phyloP scores from a whole-genome alignment of 192 early-diverging fungal species.

The Tieghemiomyces parasiticus region DNA sequence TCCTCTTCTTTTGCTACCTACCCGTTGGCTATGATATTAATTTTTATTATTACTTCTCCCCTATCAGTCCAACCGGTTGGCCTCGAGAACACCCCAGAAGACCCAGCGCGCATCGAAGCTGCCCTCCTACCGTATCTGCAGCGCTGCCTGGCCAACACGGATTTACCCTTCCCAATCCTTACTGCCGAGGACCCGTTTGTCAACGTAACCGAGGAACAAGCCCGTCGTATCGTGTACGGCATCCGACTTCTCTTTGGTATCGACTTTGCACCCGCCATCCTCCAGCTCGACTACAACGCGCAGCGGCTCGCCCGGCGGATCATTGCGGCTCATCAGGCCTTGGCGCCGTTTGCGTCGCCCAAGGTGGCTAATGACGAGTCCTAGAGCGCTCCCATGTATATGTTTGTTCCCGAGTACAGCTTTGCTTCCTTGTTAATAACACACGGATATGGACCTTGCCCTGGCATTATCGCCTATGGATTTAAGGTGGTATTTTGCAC shows the following conservation, averaged over 20 bases:
- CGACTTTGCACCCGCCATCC: slow-evolving; percentile 74
- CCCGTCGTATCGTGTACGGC: slow-evolving; percentile 61
- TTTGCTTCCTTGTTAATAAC: not conserved
- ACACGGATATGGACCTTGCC: too few species aligned
- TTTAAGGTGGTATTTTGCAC: too few species aligned
- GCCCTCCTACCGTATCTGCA: slow-evolving; percentile 27
- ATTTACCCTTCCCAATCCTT: slow-evolving; percentile 23
- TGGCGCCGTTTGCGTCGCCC: slow-evolving; percentile 30
- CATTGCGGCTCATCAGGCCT: slow-evolving; percentile 33
- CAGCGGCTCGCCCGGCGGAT: slow-evolving; percentile 34
- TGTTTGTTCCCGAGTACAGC: not conserved
- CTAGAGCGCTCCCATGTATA: not conserved
- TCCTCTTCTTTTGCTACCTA: too few species aligned
- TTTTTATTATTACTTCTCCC: too few species aligned
- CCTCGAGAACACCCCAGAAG: too few species aligned
- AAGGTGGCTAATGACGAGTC: not conserved
- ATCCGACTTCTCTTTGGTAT: slow-evolving; percentile 72
- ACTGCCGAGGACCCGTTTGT: slow-evolving; percentile 33
- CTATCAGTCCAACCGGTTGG: too few species aligned
- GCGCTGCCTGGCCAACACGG: slow-evolving; percentile 26
- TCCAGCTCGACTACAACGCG: slow-evolving; percentile 32
- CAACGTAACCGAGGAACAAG: slow-evolving; percentile 29
- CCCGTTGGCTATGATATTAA: too few species aligned
- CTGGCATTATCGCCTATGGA: too few species aligned
- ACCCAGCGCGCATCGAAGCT: slow-evolving; percentile 20